phyloP scores from a whole-genome alignment of 1,284 basidiomycete species.

The Moesziomyces globuligerus region DNA sequence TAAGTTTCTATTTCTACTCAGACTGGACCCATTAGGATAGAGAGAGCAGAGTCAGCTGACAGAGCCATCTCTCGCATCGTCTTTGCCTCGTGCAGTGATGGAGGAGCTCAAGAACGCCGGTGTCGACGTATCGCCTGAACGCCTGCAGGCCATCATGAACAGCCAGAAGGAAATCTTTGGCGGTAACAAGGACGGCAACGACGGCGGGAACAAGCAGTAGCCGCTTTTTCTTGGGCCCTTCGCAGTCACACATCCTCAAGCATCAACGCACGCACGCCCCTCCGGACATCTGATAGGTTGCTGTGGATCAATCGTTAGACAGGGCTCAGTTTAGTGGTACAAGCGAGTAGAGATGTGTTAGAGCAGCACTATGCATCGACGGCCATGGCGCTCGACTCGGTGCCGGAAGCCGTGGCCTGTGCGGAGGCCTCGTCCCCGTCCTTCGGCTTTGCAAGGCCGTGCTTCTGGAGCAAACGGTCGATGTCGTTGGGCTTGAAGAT shows the following conservation, averaged over 20 bases:
- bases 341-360: too few species aligned
- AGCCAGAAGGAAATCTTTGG: constrained; percentile 22
- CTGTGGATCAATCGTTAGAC: too few species aligned
- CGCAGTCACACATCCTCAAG: neutral
- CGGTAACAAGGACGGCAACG: constrained; percentile 15
- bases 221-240: neutral
- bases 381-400: constrained; percentile 50
- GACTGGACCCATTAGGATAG: too few species aligned
- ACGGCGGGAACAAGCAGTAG: constrained; percentile 20
- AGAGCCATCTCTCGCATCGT: too few species aligned
- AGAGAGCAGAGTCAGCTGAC: too few species aligned
- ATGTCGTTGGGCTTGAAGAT: constrained; percentile 93
- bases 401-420: constrained; percentile 4
- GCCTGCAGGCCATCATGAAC: constrained; percentile 55
- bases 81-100: constrained; percentile 31
- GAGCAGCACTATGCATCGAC: constrained; percentile 48
- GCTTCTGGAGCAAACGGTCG: constrained; percentile 80
- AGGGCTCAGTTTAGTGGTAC: constrained; percentile 15
- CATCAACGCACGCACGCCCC: too few species aligned
- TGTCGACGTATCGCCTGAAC: constrained; percentile 56
- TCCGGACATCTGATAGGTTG: too few species aligned
- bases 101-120: constrained; percentile 59
- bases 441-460: constrained; percentile 84
- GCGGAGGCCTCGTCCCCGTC: constrained; percentile 71
- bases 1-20: constrained; percentile 24